phyloP scores from a whole-genome alignment of 2,329 filamentous ascomycete genomes.

The Fusarium sarcochroum region DNA sequence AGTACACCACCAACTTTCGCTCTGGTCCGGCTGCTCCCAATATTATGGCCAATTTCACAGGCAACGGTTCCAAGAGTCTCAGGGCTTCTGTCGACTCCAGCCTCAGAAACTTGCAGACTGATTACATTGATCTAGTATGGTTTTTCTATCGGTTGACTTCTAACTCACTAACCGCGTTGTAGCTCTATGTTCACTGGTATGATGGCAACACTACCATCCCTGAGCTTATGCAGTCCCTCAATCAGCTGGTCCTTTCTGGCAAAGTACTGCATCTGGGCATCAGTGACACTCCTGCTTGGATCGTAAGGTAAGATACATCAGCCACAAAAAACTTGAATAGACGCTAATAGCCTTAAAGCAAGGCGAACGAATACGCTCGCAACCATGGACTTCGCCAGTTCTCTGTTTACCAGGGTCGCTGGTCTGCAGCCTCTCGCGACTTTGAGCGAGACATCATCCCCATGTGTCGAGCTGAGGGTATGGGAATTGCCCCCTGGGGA shows the following conservation, averaged over 20 bases:
- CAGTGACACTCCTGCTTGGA: slow-evolving; percentile 78
- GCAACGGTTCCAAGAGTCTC: slow-evolving; percentile 74
- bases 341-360: slow-evolving; percentile 54
- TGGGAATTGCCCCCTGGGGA: slow-evolving; percentile 73
- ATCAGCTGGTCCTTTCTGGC: slow-evolving; percentile 69
- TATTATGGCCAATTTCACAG: slow-evolving; percentile 67
- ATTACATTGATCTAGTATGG: slow-evolving; percentile 76
- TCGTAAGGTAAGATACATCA: slow-evolving; percentile 61
- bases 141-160: neutral
- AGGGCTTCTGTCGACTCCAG: slow-evolving; percentile 68
- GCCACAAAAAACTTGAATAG: neutral
- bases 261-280: slow-evolving; percentile 78
- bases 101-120: slow-evolving; percentile 73
- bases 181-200: slow-evolving; percentile 77
- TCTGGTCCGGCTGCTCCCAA: slow-evolving; percentile 57
- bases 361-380: slow-evolving; percentile 78
- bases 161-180: neutral
- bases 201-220: slow-evolving; percentile 76
- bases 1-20: slow-evolving; percentile 73
- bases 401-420: slow-evolving; percentile 63
- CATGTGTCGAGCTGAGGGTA: slow-evolving; percentile 59
- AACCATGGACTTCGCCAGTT: slow-evolving; percentile 79
- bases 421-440: slow-evolving; percentile 57
- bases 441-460: slow-evolving; percentile 61
- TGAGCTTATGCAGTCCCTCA: slow-evolving; percentile 78